These are phyloP conservation scores for Cyclotella baltica DNA, from an alignment of 108 stramenopile species.

Conservation along the genomic window DNA sequence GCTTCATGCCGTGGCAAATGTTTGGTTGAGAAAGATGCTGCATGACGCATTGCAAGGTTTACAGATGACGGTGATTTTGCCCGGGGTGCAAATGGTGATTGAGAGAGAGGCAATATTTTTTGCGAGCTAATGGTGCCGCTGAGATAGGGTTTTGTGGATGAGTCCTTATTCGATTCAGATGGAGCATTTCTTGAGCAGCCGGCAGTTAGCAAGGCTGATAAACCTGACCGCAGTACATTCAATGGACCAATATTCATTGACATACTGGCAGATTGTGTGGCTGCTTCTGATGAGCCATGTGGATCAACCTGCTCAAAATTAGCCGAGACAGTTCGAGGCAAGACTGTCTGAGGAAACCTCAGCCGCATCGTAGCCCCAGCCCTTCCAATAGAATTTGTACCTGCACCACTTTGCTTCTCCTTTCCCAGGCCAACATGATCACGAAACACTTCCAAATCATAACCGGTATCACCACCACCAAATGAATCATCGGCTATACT, in stretches of 20 bases:
- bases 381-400: not conserved
- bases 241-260: conserved; percentile 35
- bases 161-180: not conserved
- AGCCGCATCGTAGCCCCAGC: conserved; percentile 42
- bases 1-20: conserved; percentile 83
- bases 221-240: conserved; percentile 15
- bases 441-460: conserved; percentile 74
- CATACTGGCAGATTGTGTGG: conserved; percentile 30
- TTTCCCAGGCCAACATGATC: conserved; percentile 68
- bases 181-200: conserved; percentile 13
- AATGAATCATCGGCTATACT: conserved; percentile 57
- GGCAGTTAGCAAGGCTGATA: conserved; percentile 26
- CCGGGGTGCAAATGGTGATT: conserved; percentile 2
- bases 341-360: conserved; percentile 28
- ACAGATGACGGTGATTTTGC: conserved; percentile 22
- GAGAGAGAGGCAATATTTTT: conserved; percentile 69
- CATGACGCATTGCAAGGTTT: conserved; percentile 71
- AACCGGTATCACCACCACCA: conserved; percentile 73
- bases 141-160: conserved; percentile 54
- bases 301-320: conserved; percentile 36
- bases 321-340: conserved; percentile 36
- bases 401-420: not conserved
- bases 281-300: not conserved
- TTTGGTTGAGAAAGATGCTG: conserved; percentile 60
- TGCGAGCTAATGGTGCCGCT: conserved; percentile 67